Evolutionary conservation across 2,329 filamentous ascomycete genomes (phyloP).

Genomic region (Penicillium sp.): DNA sequence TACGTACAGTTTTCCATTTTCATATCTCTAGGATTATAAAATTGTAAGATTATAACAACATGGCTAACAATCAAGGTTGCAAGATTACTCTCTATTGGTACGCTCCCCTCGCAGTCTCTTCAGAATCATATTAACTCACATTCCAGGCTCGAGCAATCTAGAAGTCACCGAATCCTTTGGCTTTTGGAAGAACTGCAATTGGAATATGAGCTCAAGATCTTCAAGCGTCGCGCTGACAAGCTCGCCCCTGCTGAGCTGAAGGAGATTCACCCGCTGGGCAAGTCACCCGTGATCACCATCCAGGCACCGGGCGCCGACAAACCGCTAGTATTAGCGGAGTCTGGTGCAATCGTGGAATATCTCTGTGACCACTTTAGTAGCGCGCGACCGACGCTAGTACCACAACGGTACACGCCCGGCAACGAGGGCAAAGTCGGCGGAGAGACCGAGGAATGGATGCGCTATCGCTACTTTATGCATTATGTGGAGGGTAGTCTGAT

Average conservation of each 20-base stretch:
- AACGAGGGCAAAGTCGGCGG: slow-evolving; percentile 56
- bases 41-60: slow-evolving; percentile 8
- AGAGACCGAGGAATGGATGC: slow-evolving; percentile 61
- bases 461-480: slow-evolving; percentile 71
- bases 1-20: not conserved
- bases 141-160: slow-evolving; percentile 75
- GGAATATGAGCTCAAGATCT: slow-evolving; percentile 75
- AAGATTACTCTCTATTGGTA: slow-evolving; percentile 68
- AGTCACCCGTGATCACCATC: slow-evolving; percentile 76
- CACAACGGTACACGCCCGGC: slow-evolving; percentile 51
- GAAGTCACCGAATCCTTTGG: slow-evolving; percentile 81
- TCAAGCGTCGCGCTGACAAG: slow-evolving; percentile 64
- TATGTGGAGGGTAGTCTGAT: slow-evolving; percentile 85
- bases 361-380: slow-evolving; percentile 66
- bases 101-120: slow-evolving; percentile 2
- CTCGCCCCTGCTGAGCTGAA: slow-evolving; percentile 76
- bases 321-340: slow-evolving; percentile 73
- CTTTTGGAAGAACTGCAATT: slow-evolving; percentile 79
- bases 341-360: slow-evolving; percentile 78
- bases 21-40: not conserved
- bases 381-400: slow-evolving; percentile 44
- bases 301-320: slow-evolving; percentile 46
- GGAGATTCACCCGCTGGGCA: slow-evolving; percentile 79
- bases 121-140: slow-evolving; percentile 1
- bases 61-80: slow-evolving; percentile 35